Evolutionary conservation across 371 early-diverging fungal species (phyloP).

Genomic region (Mortierella sp.): DNA sequence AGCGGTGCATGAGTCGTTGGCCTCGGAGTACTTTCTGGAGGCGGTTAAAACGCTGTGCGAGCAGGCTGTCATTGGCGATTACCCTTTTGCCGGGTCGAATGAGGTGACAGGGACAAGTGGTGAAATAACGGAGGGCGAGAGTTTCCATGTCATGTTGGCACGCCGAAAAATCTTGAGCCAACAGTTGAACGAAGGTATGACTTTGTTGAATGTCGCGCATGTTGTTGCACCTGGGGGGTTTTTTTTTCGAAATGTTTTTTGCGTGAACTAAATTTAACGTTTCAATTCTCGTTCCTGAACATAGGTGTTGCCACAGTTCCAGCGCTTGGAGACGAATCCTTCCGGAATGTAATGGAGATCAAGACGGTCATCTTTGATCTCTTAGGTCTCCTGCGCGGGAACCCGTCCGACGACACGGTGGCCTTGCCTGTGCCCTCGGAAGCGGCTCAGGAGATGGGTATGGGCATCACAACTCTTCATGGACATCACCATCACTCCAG

Average conservation of each 20-base stretch:
- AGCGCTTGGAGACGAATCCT: conserved; percentile 59
- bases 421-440: conserved; percentile 56
- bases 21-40: conserved; percentile 45
- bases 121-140: conserved; percentile 66
- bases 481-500: conserved; percentile 63
- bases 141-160: conserved; percentile 62
- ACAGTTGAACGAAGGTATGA: conserved; percentile 62
- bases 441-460: conserved; percentile 48
- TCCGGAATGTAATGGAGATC: conserved; percentile 60
- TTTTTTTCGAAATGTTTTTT: too few relatives aligned
- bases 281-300: not conserved
- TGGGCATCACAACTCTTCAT: conserved; percentile 49
- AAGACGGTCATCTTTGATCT: conserved; percentile 60
- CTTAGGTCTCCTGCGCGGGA: conserved; percentile 57
- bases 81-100: conserved; percentile 66
- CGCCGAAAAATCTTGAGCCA: conserved; percentile 64
- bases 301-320: conserved; percentile 62
- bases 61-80: conserved; percentile 66
- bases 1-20: conserved; percentile 34
- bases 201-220: not conserved
- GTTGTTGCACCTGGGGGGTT: too few relatives aligned
- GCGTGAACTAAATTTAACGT: not conserved
- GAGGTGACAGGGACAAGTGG: conserved; percentile 62
- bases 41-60: conserved; percentile 60
- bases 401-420: conserved; percentile 42